These are phyloP conservation scores for Hymenoscyphus repandus DNA, from an alignment of 2,329 filamentous ascomycete species.

Conservation along the genomic window DNA sequence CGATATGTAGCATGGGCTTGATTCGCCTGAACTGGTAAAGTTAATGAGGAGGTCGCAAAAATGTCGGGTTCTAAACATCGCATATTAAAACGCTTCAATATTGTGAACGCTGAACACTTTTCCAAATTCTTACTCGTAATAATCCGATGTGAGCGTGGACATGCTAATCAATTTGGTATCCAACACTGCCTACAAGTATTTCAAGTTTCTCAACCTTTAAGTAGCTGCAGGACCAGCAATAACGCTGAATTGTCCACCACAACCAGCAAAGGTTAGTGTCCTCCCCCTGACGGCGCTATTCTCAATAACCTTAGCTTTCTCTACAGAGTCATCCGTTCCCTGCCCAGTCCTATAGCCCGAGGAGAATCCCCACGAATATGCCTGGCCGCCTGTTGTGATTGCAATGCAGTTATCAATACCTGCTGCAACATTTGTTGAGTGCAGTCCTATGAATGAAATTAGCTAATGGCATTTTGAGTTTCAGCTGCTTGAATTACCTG, in stretches of 20 bases:
- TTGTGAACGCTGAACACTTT: no score
- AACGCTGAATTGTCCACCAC: conserved; percentile 76
- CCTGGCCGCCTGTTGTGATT: conserved; percentile 61
- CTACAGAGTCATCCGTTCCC: conserved; percentile 70
- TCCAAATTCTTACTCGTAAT: no score
- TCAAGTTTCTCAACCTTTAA: neutral
- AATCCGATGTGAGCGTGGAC: no score
- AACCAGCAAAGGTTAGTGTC: conserved; percentile 69
- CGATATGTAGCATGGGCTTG: no score
- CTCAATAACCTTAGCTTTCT: conserved; percentile 71
- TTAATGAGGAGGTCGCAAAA: no score
- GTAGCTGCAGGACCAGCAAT: conserved; percentile 39
- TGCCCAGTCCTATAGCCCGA: conserved; percentile 75
- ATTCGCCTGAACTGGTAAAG: no score
- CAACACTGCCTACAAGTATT: no score
- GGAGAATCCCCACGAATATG: conserved; percentile 76
- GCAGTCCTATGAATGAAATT: neutral
- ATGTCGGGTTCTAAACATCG: no score
- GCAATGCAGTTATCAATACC: conserved; percentile 71
- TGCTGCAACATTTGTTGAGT: conserved; percentile 54
- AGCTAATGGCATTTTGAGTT: neutral
- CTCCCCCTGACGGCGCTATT: conserved; percentile 75
- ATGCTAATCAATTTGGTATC: no score
- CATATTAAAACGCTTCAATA: no score
- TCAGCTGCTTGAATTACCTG: neutral